Percentiles rank a stretch among this genome's conserved stretches.
These are phyloP conservation scores for Micromonas pusilla DNA, from an alignment of 139 green algal genomes.

Conservation along the genomic window DNA sequence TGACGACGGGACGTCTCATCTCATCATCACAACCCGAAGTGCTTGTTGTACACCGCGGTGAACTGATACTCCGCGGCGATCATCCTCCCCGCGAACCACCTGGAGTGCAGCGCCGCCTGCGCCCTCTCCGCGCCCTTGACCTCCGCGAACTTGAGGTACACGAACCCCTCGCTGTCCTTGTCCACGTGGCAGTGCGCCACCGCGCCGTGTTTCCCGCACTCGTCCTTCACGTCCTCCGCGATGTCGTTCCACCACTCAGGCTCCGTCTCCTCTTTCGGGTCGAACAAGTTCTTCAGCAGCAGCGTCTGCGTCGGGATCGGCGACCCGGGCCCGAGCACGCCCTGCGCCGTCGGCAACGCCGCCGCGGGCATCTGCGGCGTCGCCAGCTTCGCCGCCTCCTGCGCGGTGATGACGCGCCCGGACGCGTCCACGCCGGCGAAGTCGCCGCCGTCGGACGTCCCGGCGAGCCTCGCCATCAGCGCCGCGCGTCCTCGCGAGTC, in stretches of 20 bases:
- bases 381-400: background rate
- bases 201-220: conserved; percentile 77
- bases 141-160: conserved; percentile 80
- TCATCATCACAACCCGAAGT: conserved; percentile 47
- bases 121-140: conserved; percentile 44
- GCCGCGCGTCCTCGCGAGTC: conserved; percentile 53
- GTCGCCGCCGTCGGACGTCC: too few species aligned
- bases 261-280: conserved; percentile 61
- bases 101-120: conserved; percentile 67
- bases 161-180: conserved; percentile 72
- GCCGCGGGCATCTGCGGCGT: background rate
- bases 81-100: conserved; percentile 76
- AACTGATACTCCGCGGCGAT: conserved; percentile 85
- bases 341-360: conserved; percentile 48
- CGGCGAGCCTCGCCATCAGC: conserved; percentile 80
- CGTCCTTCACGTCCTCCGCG: conserved; percentile 66
- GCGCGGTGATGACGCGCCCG: background rate
- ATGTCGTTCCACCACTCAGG: conserved; percentile 77
- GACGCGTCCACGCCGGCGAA: background rate
- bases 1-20: too few species aligned
- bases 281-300: conserved; percentile 94
- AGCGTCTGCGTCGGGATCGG: conserved; percentile 85
- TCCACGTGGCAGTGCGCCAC: conserved; percentile 76
- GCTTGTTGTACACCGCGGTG: conserved; percentile 54
- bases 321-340: conserved; percentile 74